phyloP scores from a whole-genome alignment of 139 green algal genomes.

The Coelastrella sp. region DNA sequence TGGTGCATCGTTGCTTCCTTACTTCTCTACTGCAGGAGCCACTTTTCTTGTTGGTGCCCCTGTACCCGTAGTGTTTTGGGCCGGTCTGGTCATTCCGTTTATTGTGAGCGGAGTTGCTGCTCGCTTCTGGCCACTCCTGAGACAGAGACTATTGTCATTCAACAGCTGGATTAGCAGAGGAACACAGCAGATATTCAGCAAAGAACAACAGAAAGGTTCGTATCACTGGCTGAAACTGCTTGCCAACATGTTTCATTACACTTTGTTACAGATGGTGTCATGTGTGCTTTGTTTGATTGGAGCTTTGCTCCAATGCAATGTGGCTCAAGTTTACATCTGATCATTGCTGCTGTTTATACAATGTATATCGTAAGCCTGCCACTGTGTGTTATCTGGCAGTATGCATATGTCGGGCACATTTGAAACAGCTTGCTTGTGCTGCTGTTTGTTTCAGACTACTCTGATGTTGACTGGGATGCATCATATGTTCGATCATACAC shows the following conservation, averaged over 20 bases:
- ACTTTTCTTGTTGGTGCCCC: background rate
- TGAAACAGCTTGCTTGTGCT: background rate
- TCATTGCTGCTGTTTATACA: background rate
- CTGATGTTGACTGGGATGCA: slow-evolving; percentile 31
- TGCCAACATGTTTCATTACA: background rate
- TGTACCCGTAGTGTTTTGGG: background rate
- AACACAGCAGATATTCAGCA: background rate
- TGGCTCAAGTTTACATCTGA: background rate
- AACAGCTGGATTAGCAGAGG: background rate
- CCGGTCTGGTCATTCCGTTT: slow-evolving; percentile 27
- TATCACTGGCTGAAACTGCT: too few species aligned
- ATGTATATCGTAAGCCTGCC: too few species aligned
- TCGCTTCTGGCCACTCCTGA: slow-evolving; percentile 40
- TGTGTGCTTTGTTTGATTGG: too few species aligned
- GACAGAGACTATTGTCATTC: background rate
- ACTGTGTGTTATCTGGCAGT: too few species aligned
- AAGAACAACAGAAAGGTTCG: background rate
- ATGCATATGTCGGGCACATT: too few species aligned
- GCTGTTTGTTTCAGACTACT: slow-evolving; percentile 10
- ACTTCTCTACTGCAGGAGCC: background rate
- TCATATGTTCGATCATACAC: slow-evolving; percentile 14
- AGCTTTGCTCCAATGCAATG: background rate
- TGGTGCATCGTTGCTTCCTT: too few species aligned
- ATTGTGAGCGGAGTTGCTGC: background rate
- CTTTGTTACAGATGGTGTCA: too few species aligned